Conservation (phyloP, 129 eudicot species). For the Calendula officinalis region DNA sequence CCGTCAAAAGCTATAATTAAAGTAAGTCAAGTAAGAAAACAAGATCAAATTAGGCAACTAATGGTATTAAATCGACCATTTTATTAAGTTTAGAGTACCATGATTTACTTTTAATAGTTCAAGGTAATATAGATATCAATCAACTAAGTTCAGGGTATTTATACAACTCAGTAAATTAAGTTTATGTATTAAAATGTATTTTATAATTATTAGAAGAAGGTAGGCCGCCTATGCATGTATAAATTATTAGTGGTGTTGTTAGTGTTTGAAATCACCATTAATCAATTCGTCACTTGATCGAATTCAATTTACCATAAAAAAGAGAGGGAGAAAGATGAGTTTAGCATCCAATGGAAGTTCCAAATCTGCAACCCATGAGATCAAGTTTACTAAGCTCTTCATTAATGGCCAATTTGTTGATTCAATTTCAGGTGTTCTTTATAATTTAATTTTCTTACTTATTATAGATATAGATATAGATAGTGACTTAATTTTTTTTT, state of each 20-base stretch:
- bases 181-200: too few species aligned
- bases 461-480: neutral
- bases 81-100: too few species aligned
- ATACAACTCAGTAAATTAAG: too few species aligned
- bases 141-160: too few species aligned
- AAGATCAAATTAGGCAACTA: too few species aligned
- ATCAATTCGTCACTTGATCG: neutral
- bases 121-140: too few species aligned
- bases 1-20: too few species aligned
- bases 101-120: too few species aligned
- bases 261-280: neutral
- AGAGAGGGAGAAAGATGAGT: neutral
- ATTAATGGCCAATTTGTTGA: constrained; percentile 9
- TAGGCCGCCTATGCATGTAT: neutral
- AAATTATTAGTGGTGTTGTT: neutral
- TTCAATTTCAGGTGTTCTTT: constrained; percentile 38
- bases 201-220: neutral
- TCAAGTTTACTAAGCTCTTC: constrained; percentile 4
- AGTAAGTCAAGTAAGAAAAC: too few species aligned
- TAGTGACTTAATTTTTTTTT: too few species aligned
- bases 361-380: neutral
- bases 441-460: neutral
- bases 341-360: neutral
- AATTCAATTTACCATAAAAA: neutral
- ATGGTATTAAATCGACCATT: too few species aligned